Evolutionary conservation across 352 stramenopile genomes (phyloP), one percentile per base, ranked within the genome.

Genomic region (Pythium myriotylum): DNA sequence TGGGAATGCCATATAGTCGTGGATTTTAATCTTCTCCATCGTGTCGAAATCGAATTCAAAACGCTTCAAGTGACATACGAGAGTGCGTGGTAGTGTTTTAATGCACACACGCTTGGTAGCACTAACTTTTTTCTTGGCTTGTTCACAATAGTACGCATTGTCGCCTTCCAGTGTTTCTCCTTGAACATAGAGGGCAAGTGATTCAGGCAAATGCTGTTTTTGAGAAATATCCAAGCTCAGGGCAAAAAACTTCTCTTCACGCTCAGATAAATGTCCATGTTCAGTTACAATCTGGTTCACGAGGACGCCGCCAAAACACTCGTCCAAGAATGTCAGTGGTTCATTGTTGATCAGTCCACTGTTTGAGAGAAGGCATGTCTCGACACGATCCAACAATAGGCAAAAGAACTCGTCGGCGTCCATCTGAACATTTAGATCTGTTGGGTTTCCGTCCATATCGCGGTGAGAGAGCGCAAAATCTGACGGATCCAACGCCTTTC

Each of bases 41-140:
- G 84, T 84, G 55, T 94, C 79, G 46, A 94, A 92, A 61, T 97
- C 89, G 37, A 97, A 96, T 39, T 94, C 88, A 46, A 96, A 97
- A 16, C 89, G 81, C 63, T 95, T 95, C 16, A 96, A 63, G 42
- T 94, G 83, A 42, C 88, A 86, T 23, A 96, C 82, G 23, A 96
- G 75, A 20, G 79, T 91, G n/a, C 75, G 63, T 0, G 88, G 88
- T 2, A 92, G 65, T 22, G 54, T 84, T 53, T 94, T 92, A 50
- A 96, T 81, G 47, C 82, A 94, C 22, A 93, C 82, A 6, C 88
- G 84, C 59, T 94, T 96, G 8, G 78, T 93, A 6, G 87, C 84
- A 9, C 74, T 78, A 24, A 94, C 81, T 72, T 94, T 94, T 17
- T 69, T 72, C 53, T 90, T 72, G 13, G 64, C 59, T 0, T 83